These are phyloP conservation scores for Brassica carinata DNA, from an alignment of 345 rosid species.

Conservation along the genomic window DNA sequence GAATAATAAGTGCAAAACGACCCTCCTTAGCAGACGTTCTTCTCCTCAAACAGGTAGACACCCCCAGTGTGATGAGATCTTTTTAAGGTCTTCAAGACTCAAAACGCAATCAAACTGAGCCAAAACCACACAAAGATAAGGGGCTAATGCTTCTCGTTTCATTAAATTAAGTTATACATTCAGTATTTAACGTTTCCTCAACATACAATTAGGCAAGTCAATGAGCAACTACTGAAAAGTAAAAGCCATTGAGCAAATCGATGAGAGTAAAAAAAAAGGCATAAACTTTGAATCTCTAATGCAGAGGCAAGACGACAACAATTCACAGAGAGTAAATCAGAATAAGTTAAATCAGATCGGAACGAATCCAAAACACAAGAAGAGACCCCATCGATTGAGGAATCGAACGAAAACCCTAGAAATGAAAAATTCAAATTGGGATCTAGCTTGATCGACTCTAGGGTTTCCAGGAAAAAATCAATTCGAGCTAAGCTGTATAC, in stretches of 20 bases:
- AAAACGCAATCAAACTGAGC: not conserved
- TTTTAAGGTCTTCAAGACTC: constrained; percentile 17
- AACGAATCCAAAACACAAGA: constrained; percentile 7
- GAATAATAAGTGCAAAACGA: not conserved
- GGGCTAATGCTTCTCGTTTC: not conserved
- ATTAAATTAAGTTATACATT: too few species aligned
- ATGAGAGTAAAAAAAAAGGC: not conserved
- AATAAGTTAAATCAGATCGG: not conserved
- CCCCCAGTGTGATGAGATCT: constrained; percentile 9
- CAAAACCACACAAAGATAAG: not conserved
- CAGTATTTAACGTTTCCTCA: not conserved
- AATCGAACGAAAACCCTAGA: constrained; percentile 30
- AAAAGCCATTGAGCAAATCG: not conserved
- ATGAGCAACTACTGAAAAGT: not conserved
- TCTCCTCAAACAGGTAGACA: constrained; percentile 21
- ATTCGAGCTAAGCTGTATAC: not conserved
- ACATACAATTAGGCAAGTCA: not conserved
- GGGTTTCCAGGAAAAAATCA: constrained; percentile 5
- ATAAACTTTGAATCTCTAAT: constrained; percentile 2
- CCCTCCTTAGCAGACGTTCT: not conserved
- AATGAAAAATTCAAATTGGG: constrained; percentile 5
- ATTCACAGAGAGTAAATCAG: not conserved
- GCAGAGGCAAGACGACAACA: constrained; percentile 1
- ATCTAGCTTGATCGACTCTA: constrained; percentile 13
- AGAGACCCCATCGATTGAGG: constrained; percentile 5